A percentile compares a stretch with the other conserved stretches of the same genome.
These are phyloP conservation scores for Encephalitozoon hellem DNA, from an alignment of 371 early-diverging fungal genomes.

Conservation along the genomic window DNA sequence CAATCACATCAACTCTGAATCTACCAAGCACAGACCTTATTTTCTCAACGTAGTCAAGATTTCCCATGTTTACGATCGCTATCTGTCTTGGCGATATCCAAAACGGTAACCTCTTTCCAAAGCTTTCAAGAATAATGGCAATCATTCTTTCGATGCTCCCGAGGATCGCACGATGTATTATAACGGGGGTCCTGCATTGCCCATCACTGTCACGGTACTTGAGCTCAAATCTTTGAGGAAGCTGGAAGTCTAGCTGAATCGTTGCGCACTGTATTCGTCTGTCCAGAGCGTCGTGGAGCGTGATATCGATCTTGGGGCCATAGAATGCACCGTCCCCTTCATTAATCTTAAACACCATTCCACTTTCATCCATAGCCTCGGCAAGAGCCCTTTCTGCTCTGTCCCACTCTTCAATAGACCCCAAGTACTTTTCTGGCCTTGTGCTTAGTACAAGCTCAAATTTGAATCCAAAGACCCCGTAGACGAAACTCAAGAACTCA, in stretches of 20 bases:
- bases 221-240: constrained; percentile 80
- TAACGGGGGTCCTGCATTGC: constrained; percentile 74
- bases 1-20: constrained; percentile 63
- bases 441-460: constrained; percentile 81
- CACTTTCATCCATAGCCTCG: constrained; percentile 69
- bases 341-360: constrained; percentile 75
- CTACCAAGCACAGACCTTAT: constrained; percentile 53
- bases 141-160: constrained; percentile 94
- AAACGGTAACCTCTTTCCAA: constrained; percentile 83
- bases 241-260: constrained; percentile 91
- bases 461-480: constrained; percentile 69
- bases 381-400: constrained; percentile 72
- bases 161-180: constrained; percentile 94
- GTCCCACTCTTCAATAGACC: constrained; percentile 79
- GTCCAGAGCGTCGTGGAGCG: constrained; percentile 79
- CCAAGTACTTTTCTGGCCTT: constrained; percentile 86
- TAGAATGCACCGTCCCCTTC: constrained; percentile 99
- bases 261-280: constrained; percentile 93
- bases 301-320: constrained; percentile 98
- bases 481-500: constrained; percentile 75
- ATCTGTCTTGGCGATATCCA: constrained; percentile 94
- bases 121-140: constrained; percentile 88
- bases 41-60: constrained; percentile 55
- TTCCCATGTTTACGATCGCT: constrained; percentile 65
- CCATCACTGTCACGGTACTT: constrained; percentile 68